phyloP scores from a whole-genome alignment of 371 early-diverging fungal species.

The Rhizopus delemar region DNA sequence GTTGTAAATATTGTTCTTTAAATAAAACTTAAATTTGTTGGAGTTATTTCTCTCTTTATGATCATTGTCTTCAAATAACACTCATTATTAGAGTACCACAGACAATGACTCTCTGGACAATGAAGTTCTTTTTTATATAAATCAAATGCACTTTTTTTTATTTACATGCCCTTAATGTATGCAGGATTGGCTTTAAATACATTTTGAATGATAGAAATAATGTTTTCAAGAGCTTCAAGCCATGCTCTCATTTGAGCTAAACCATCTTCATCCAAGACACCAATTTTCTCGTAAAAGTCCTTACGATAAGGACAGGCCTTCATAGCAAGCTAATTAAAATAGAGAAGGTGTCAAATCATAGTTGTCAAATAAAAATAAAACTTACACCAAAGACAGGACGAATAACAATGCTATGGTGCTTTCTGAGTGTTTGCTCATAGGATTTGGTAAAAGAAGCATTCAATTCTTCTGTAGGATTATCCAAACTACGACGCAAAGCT shows the following conservation, averaged over 20 bases:
- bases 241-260: constrained; percentile 65
- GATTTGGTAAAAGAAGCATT: constrained; percentile 80
- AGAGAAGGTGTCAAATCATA: neutral
- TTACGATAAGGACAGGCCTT: constrained; percentile 88
- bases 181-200: constrained; percentile 44
- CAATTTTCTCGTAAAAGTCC: constrained; percentile 87
- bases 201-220: constrained; percentile 51
- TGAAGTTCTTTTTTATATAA: neutral
- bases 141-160: constrained; percentile 3
- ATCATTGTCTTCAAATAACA: too few species aligned
- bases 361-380: constrained; percentile 9
- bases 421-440: constrained; percentile 77
- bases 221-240: constrained; percentile 74
- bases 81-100: too few species aligned
- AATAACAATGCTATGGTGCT: constrained; percentile 82
- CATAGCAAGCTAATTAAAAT: constrained; percentile 78
- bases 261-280: constrained; percentile 60
- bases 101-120: neutral
- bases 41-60: too few species aligned
- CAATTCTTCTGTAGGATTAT: constrained; percentile 78
- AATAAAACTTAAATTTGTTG: too few species aligned
- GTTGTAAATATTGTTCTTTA: neutral
- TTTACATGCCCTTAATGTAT: constrained; percentile 58
- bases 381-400: constrained; percentile 81
- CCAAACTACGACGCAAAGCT: constrained; percentile 74